These are phyloP conservation scores for Striga asiatica DNA, from an alignment of 257 asterid genomes.

Conservation along the genomic window DNA sequence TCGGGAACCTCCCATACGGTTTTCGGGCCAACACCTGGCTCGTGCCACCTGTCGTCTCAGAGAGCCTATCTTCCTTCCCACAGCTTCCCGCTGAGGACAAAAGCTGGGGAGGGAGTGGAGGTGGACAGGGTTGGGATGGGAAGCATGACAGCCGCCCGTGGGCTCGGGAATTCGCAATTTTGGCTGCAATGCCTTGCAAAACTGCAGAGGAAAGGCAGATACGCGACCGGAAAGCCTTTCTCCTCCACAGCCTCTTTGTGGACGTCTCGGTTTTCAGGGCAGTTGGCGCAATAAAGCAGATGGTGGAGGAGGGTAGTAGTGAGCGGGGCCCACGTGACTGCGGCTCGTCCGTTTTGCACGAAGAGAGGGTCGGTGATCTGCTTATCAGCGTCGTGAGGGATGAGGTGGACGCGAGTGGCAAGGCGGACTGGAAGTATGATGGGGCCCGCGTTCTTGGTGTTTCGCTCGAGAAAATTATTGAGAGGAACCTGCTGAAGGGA, in stretches of 20 bases:
- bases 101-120: conserved; percentile 82
- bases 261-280: conserved; percentile 62
- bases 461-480: conserved; percentile 41
- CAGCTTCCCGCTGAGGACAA: conserved; percentile 65
- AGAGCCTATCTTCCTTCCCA: conserved; percentile 45
- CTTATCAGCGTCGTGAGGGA: conserved; percentile 40
- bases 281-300: conserved; percentile 39
- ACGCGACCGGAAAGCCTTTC: conserved; percentile 71
- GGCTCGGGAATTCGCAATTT: conserved; percentile 56
- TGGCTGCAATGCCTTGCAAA: conserved; percentile 75
- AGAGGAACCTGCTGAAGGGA: conserved; percentile 69
- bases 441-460: conserved; percentile 53
- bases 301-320: conserved; percentile 23
- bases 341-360: conserved; percentile 19
- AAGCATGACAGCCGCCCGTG: conserved; percentile 43
- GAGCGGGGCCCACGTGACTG: conserved; percentile 15
- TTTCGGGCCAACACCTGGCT: conserved; percentile 80
- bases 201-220: conserved; percentile 62
- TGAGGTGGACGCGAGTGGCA: conserved; percentile 47
- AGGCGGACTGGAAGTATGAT: conserved; percentile 51
- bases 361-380: conserved; percentile 54
- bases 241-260: conserved; percentile 63
- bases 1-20: conserved; percentile 82
- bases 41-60: conserved; percentile 52
- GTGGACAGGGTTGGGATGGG: conserved; percentile 60